Evolutionary conservation across 352 stramenopile species (phyloP), one percentile per base, ranked within the genome.

Genomic region (Pythium folliculosum): DNA sequence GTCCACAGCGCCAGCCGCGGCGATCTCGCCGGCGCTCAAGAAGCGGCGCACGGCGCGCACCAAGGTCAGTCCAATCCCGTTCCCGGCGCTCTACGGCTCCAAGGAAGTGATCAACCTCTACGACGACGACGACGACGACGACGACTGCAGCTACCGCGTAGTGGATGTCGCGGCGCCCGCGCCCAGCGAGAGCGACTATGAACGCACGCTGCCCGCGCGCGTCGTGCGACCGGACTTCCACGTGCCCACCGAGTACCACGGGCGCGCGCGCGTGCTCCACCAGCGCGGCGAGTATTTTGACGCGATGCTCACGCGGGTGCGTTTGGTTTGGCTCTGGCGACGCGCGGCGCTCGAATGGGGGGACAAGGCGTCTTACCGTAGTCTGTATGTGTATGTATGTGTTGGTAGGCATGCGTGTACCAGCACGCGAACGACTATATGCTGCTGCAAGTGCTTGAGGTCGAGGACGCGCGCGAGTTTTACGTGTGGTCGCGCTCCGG

Each of bases 341-440:
- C 27, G 5, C 27, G 5, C 5, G 27, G 27, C 27, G 27, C 27
- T 32, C 27, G 27, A 19, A 21, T 50, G 14, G 40, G 8, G n/a
- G 25, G 17, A 16, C 37, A 57, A 51, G 8, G 1, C 21, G 37
- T 48, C 10, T 52, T 17, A 48, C 14, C 21, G 12, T 12, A 22
- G 22, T 38, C n/a, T 23, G 8, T 48, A 22, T 40, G 27, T 52
- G 1, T 49, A 32, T 32, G 27, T 2, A 32, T 32, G 27, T 2
- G 27, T 32, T 32, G 27, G 27, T 59, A 89, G 82, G 81, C 81
- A 16, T 76, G 79, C 44, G 76, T 91, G 25, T 74, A 84, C 53
- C 69, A 86, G 55, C 78, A 86, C 58, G 74, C 85, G 55, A 89
- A 79, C 69, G 83, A 91, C 52, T 91, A 90, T 51, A 78, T 88